These are phyloP conservation scores for Eutrema japonicum DNA, from an alignment of 345 rosid species.

Conservation along the genomic window DNA sequence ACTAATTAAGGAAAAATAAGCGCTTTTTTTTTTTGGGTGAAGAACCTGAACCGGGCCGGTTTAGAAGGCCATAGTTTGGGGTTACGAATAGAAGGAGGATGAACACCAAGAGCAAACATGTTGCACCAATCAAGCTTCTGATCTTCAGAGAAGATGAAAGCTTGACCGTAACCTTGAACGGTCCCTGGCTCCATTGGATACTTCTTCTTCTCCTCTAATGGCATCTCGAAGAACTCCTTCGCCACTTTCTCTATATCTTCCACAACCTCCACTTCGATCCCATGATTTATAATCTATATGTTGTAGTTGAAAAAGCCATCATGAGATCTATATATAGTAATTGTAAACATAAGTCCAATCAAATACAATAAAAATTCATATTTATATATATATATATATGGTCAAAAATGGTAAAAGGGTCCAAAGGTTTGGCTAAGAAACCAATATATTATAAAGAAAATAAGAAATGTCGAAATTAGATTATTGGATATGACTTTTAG, in stretches of 20 bases:
- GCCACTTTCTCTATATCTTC: constrained; percentile 75
- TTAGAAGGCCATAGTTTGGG: constrained; percentile 82
- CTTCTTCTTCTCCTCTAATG: constrained; percentile 79
- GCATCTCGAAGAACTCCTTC: constrained; percentile 75
- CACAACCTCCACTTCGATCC: constrained; percentile 58
- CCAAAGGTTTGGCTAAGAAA: constrained; percentile 11
- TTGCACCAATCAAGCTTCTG: constrained; percentile 99
- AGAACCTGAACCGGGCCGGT: constrained; percentile 75
- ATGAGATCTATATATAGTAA: constrained; percentile 13
- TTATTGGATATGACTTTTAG: constrained; percentile 3
- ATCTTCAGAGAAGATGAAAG: constrained; percentile 90
- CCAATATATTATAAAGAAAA: background rate
- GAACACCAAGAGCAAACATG: constrained; percentile 93
- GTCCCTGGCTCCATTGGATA: constrained; percentile 93
- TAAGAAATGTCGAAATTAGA: background rate
- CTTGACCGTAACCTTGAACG: constrained; percentile 94
- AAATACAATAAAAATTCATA: background rate
- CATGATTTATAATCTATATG: constrained; percentile 81
- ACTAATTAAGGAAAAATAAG: background rate
- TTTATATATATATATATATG: background rate
- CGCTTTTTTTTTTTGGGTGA: background rate
- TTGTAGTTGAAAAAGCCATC: background rate
- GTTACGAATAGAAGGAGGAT: constrained; percentile 70
- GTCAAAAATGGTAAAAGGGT: background rate
- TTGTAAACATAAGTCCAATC: background rate